Evolutionary conservation across 1,284 basidiomycete species (phyloP).

Genomic region (Psilocybe mexicana): DNA sequence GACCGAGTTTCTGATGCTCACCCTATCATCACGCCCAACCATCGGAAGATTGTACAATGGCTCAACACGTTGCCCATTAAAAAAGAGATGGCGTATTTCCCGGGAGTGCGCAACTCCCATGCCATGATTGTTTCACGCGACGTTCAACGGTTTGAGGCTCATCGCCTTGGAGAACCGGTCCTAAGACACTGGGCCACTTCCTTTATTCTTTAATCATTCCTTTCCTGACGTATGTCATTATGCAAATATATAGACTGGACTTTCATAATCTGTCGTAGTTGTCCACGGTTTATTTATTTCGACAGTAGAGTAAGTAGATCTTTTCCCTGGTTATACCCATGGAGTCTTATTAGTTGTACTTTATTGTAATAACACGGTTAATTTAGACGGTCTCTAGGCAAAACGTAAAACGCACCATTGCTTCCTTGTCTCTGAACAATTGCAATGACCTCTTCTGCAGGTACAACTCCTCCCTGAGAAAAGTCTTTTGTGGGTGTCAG

Average conservation of each 20-base stretch:
- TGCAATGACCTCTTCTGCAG: too few species aligned
- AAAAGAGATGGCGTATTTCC: slow-evolving; percentile 68
- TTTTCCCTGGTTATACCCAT: neutral
- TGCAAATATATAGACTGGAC: neutral
- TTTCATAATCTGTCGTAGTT: neutral
- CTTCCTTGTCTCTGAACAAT: too few species aligned
- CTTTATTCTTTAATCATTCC: slow-evolving; percentile 36
- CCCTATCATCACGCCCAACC: slow-evolving; percentile 54
- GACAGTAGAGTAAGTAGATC: neutral
- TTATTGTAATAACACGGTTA: neutral
- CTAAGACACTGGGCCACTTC: slow-evolving; percentile 70
- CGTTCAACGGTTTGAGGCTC: slow-evolving; percentile 53
- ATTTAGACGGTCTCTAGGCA: too few species aligned
- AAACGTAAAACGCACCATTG: too few species aligned
- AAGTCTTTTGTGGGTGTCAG: slow-evolving; percentile 4
- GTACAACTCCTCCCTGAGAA: neutral
- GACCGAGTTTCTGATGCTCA: slow-evolving; percentile 31
- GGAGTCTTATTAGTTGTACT: neutral
- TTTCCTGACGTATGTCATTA: neutral
- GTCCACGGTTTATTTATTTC: neutral
- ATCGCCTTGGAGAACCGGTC: slow-evolving; percentile 61
- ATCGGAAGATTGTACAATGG: slow-evolving; percentile 49
- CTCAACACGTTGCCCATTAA: slow-evolving; percentile 70
- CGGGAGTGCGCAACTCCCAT: slow-evolving; percentile 61
- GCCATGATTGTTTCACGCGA: slow-evolving; percentile 70